Evolutionary conservation across 805 yeast genomes (phyloP).

Genomic region (Zygotorulaspora sp.): DNA sequence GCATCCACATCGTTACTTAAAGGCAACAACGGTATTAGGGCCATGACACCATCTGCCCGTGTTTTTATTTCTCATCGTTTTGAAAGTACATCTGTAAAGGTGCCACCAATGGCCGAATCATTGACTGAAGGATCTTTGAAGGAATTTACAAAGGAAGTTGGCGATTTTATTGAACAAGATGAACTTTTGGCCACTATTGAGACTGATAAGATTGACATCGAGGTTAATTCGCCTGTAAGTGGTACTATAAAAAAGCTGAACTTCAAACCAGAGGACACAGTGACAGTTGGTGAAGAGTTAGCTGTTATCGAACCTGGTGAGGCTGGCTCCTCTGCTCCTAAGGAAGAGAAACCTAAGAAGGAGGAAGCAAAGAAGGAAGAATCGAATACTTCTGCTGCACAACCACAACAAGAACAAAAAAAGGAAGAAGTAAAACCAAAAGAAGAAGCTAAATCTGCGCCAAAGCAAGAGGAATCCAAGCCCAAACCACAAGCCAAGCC

Average conservation of each 20-base stretch:
- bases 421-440: slow-evolving; percentile 21
- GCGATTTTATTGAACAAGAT: slow-evolving; percentile 81
- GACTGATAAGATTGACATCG: slow-evolving; percentile 97
- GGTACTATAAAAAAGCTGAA: slow-evolving; percentile 85
- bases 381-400: slow-evolving; percentile 40
- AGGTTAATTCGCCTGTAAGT: slow-evolving; percentile 88
- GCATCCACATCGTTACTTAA: slow-evolving; percentile 13
- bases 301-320: slow-evolving; percentile 76
- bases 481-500: slow-evolving; percentile 27
- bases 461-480: slow-evolving; percentile 30
- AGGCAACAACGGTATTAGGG: slow-evolving; percentile 1
- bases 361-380: slow-evolving; percentile 38
- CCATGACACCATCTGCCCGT: slow-evolving; percentile 12
- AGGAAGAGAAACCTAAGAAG: slow-evolving; percentile 31
- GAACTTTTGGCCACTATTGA: slow-evolving; percentile 95
- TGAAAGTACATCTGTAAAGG: slow-evolving; percentile 61
- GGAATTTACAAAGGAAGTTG: slow-evolving; percentile 65
- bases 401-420: slow-evolving; percentile 25
- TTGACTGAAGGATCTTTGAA: slow-evolving; percentile 93
- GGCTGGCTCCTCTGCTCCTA: slow-evolving; percentile 45
- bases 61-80: slow-evolving; percentile 24
- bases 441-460: slow-evolving; percentile 22
- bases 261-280: slow-evolving; percentile 85
- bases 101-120: slow-evolving; percentile 98
- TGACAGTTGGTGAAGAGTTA: slow-evolving; percentile 91